Base-by-base conservation (phyloP, 1,139 yeast genomes). In the Debaryomyces sp. region DNA sequence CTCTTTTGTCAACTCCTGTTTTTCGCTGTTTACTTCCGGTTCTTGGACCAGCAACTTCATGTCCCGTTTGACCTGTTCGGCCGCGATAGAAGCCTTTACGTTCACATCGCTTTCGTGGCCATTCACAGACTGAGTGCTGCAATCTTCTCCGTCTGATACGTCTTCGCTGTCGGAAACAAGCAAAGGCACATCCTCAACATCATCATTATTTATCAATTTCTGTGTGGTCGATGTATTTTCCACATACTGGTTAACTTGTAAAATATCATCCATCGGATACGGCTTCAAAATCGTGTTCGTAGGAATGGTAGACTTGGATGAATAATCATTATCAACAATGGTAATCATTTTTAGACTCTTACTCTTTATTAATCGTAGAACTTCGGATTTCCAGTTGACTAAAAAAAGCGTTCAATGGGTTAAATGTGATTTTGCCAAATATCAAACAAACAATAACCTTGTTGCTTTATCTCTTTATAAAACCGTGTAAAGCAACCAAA, bases 101-200 rank as follows among this genome's bases (percentile, higher is more conserved):
- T 40, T 46, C 2, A 39, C 48, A 21, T 37, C 46, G 17, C 24
- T 37, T 24, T 43, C 45, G 33, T 34, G 26, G 23, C 44, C 41
- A 27, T 29, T 13, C 12, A 18, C 35, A 13, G 43, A 29, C n/a
- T 39, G 46, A 18, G 27, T 45, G 29, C 18, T 21, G 18, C 51
- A 44, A 13, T 59, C 58, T 34, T 67, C 72, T 37, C 58, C 60
- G 32, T 67, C 71, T 5, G 69, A 63, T n/a, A 49, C 52, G 15
- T 59, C 67, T 38, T 66, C 72, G 51, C 61, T 54, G 48, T 68
- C 73, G 18, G 71, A 64, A n/a, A 68, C 59, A 27, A 68, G 57
- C 32, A 61, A 57, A 8, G 73, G 73, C 43, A 67, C 56, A 46
- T 67, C 65, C 37, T 56, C 62, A 24, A 54, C 48, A 29, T 54